These are phyloP conservation scores for Aspergillus transmontanensis DNA, from an alignment of 2,329 filamentous ascomycete species.

Conservation along the genomic window DNA sequence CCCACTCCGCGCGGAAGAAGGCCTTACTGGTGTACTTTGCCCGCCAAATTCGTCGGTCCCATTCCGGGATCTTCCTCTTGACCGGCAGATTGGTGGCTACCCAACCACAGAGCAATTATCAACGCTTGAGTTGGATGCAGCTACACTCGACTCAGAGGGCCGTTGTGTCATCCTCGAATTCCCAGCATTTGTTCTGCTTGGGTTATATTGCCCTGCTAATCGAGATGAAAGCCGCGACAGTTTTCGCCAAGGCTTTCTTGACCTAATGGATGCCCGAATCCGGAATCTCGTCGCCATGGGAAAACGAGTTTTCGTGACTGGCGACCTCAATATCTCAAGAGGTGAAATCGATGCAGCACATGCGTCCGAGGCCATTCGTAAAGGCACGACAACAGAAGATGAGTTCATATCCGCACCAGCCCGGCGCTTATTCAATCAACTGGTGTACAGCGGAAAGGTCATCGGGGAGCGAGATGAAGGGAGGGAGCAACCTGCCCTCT, in stretches of 20 bases:
- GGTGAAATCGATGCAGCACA: slow-evolving; percentile 75
- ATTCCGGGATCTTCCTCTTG: slow-evolving; percentile 73
- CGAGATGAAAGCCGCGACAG: slow-evolving; percentile 80
- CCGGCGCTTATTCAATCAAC: slow-evolving; percentile 79
- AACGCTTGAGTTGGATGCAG: slow-evolving; percentile 64
- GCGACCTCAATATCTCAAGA: slow-evolving; percentile 81
- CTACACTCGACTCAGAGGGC: slow-evolving; percentile 82
- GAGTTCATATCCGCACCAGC: slow-evolving; percentile 74
- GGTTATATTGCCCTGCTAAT: slow-evolving; percentile 88
- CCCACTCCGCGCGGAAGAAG: slow-evolving; percentile 89
- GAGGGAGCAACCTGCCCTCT: slow-evolving; percentile 71
- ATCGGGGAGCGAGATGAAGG: slow-evolving; percentile 66
- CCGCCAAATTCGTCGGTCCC: slow-evolving; percentile 69
- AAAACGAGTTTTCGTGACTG: slow-evolving; percentile 82
- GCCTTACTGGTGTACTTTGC: slow-evolving; percentile 79
- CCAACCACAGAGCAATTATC: slow-evolving; percentile 69
- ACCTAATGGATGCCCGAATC: slow-evolving; percentile 77
- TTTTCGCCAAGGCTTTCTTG: slow-evolving; percentile 79
- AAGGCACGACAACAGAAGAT: slow-evolving; percentile 67
- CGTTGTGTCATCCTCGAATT: slow-evolving; percentile 91
- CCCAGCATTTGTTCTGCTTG: slow-evolving; percentile 89
- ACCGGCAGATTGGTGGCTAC: slow-evolving; percentile 86
- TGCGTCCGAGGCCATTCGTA: slow-evolving; percentile 69
- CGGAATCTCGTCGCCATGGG: slow-evolving; percentile 79
- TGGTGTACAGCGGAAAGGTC: slow-evolving; percentile 74